Evolutionary conservation across 164 flowering plant genomes (phyloP), one percentile per base, ranked within the genome.

Genomic region (Chimonanthus salicifolius): DNA sequence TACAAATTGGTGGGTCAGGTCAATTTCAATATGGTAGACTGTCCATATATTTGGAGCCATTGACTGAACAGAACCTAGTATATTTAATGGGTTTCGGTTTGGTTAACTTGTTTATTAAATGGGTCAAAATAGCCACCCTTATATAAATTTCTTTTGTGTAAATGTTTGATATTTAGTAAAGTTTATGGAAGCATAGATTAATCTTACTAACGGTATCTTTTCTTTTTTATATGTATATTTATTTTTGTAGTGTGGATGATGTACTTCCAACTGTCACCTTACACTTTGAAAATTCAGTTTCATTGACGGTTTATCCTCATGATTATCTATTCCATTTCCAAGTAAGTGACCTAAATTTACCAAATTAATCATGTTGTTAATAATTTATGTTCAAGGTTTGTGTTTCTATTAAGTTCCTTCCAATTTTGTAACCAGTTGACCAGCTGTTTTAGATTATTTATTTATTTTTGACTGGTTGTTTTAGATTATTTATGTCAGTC

Each of bases 211-310:
- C 15, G 49, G 64, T 15, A 6, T 44, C 47, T 9, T 75, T 49
- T 70, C 44, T 44, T 58, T 60, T 47, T 67, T 33, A 33, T 33
- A 33, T 33, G 33, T 1, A 33, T 33, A 33, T 33, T 11, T 62
- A 4, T 13, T 18, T 63, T 63, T 83, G 83, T 89, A 94, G 97
- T 65, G 84, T 94, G 69, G 94, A 92, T 74, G 85, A 86, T 76
- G 91, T 84, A 63, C 92, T 92, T 81, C 97, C 98, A 44, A 73
- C 16, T n/a, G 90, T 94, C 45, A 85, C 75, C 2, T 84, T 94
- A 47, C 79, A 81, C 60, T 94, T 94, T 74, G 85, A 86, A 9
- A 65, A 80, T 64, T 86, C 92, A 48, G 80, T 92, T 69, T 4
- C 80, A n/a, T 71, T 92, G 85, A 77, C 76, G 9, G 88, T 91